Evolutionary conservation across 352 stramenopile genomes (phyloP).

Genomic region (Phytopythium litorale): DNA sequence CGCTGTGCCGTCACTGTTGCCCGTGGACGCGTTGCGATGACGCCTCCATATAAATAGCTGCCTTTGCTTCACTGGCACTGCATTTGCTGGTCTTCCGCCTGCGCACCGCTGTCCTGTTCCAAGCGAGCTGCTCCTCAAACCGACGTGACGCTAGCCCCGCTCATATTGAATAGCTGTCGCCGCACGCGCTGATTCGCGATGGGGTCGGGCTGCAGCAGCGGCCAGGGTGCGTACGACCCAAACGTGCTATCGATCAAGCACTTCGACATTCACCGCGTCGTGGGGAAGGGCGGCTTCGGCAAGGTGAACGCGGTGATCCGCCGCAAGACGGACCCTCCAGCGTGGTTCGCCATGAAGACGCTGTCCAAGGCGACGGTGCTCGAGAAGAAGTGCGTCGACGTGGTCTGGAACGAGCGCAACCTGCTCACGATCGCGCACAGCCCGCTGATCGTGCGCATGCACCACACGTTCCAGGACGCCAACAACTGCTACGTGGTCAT

Average conservation of each 20-base stretch:
- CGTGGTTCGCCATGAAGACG: slow-evolving; percentile 74
- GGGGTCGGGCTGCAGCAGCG: slow-evolving; percentile 40
- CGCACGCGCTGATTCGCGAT: slow-evolving; percentile 11
- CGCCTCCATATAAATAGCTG: no score
- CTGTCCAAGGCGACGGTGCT: slow-evolving; percentile 57
- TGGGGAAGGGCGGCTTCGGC: slow-evolving; percentile 68
- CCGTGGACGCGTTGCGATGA: no score
- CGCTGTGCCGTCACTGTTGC: no score
- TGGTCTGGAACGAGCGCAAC: slow-evolving; percentile 81
- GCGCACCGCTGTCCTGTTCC: no score
- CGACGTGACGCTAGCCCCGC: no score
- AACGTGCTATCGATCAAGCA: slow-evolving; percentile 47
- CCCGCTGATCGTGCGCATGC: slow-evolving; percentile 53
- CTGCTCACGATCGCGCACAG: slow-evolving; percentile 46
- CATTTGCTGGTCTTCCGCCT: no score
- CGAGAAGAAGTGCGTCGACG: slow-evolving; percentile 53
- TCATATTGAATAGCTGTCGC: not conserved
- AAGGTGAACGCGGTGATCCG: slow-evolving; percentile 74
- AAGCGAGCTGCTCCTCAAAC: not conserved
- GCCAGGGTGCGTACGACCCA: slow-evolving; percentile 21
- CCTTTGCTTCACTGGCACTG: no score
- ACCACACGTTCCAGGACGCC: slow-evolving; percentile 64
- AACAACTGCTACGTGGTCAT: slow-evolving; percentile 78
- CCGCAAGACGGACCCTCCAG: slow-evolving; percentile 40
- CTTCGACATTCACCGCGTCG: slow-evolving; percentile 63